Evolutionary conservation across 2,329 filamentous ascomycete genomes (phyloP), one percentile per base, ranked within the genome.

Genomic region (Sporothrix brasiliensis): DNA sequence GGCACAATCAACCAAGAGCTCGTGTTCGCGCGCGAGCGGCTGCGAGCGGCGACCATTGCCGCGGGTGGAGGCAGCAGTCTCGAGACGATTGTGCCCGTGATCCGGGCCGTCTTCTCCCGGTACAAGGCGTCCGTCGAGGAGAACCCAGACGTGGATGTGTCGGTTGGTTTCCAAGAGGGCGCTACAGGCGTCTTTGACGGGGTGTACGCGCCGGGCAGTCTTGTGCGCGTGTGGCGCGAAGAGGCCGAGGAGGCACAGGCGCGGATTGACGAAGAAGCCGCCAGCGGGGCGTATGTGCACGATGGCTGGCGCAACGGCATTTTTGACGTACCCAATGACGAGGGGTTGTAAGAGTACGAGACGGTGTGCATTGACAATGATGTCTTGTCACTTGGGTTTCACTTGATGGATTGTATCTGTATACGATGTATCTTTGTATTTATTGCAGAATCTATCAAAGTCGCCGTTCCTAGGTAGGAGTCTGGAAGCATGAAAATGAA

Each of bases 141-240:
- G 0, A 90, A 95, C 77, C 90, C 92, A 1, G 92, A 97, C 78
- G 75, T 96, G 0, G 90, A 95, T 73, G 84, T 89, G 1, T 83
- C 91, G 2, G 82, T 96, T 19, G 93, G 93, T 1, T 41, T 67
- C 11, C 85, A 86, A 30, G 77, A 82, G 74, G 83, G 83, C 7
- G 83, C 84, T 3, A 70, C 75, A 4, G 86, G 86, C 13, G 82
- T 94, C 0, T 98, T 98, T 82, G 88, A 89, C 75, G 92, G 91
- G 4, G 87, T 93, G 1, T 97, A 97, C 80, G 90, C 94, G 0
- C 94, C 94, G 0, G 94, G 93, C 0, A 97, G 93, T 79, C 82
- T 97, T 34, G 91, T 95, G 67, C 93, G 92, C 80, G 80, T 97
- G n/a, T 97, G 93, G 92, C 88, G 94, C 74, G 90, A 93, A 74